Evolutionary conservation across 2,329 filamentous ascomycete species (phyloP).

Genomic region (Epichloe baconii): DNA sequence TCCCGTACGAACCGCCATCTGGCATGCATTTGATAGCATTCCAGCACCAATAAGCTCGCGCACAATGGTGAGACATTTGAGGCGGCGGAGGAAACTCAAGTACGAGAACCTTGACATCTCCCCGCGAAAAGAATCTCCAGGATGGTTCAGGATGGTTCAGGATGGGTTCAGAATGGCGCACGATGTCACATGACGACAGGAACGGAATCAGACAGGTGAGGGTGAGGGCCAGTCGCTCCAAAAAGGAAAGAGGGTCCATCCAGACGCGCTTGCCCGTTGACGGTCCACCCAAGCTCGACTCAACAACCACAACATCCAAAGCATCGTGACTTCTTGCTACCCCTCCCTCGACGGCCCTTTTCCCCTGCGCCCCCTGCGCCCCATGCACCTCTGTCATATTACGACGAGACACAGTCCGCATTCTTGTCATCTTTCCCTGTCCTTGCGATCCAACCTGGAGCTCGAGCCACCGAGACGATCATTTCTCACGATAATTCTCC

Average conservation of each 20-base stretch:
- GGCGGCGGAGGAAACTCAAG: neutral
- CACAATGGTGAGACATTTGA: constrained; percentile 7
- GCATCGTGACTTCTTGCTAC: constrained; percentile 3
- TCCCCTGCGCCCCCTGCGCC: neutral
- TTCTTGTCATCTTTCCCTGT: neutral
- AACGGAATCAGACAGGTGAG: neutral
- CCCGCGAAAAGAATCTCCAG: neutral
- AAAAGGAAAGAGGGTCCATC: constrained; percentile 1
- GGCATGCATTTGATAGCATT: constrained; percentile 9
- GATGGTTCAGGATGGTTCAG: neutral
- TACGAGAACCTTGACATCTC: neutral
- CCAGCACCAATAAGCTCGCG: constrained; percentile 6
- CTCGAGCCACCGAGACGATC: neutral
- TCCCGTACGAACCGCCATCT: neutral
- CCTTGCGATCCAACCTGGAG: neutral
- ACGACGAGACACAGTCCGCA: constrained; percentile 1
- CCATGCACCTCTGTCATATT: neutral
- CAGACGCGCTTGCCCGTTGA: too few relatives aligned
- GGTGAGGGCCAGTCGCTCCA: neutral
- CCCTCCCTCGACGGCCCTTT: neutral
- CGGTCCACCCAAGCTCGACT: neutral
- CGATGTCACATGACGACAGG: neutral
- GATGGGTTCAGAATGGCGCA: neutral
- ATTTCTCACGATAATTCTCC: constrained; percentile 2
- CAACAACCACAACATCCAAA: constrained; percentile 2